Percentiles rank a stretch among this genome's conserved stretches.
phyloP scores from a whole-genome alignment of 2,329 filamentous ascomycete genomes.

The Trichoderma harzianum region DNA sequence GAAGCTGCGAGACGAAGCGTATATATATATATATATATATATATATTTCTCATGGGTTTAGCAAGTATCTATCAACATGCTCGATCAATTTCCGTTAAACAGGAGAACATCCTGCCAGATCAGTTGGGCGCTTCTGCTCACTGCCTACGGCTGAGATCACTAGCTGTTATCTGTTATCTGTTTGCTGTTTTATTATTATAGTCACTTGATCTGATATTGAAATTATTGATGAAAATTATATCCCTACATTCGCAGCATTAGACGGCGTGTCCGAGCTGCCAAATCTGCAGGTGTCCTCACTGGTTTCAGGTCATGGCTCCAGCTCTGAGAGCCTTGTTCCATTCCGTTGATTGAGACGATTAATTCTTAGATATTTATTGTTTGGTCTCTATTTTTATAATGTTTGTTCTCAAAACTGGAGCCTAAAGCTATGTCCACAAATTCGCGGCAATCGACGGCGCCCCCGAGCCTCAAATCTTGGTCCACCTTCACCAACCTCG shows the following conservation, averaged over 20 bases:
- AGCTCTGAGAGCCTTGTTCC: neutral
- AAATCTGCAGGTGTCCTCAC: neutral
- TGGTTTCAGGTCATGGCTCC: neutral
- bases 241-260: neutral
- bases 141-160: neutral
- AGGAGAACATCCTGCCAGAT: neutral
- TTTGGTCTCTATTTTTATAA: neutral
- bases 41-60: neutral
- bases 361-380: neutral
- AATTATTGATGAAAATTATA: neutral
- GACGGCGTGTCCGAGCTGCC: neutral
- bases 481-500: neutral
- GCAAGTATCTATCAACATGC: neutral
- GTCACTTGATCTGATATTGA: neutral
- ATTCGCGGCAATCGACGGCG: neutral
- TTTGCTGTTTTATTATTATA: neutral
- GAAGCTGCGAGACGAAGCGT: neutral
- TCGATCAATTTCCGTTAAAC: neutral
- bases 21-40: too few relatives aligned
- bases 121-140: neutral
- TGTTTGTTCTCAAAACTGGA: neutral
- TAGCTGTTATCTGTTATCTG: neutral
- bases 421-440: neutral
- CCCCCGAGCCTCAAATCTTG: neutral
- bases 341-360: neutral